These are phyloP conservation scores for Beauveria sp. DNA, from an alignment of 2,329 filamentous ascomycete species.

Conservation along the genomic window DNA sequence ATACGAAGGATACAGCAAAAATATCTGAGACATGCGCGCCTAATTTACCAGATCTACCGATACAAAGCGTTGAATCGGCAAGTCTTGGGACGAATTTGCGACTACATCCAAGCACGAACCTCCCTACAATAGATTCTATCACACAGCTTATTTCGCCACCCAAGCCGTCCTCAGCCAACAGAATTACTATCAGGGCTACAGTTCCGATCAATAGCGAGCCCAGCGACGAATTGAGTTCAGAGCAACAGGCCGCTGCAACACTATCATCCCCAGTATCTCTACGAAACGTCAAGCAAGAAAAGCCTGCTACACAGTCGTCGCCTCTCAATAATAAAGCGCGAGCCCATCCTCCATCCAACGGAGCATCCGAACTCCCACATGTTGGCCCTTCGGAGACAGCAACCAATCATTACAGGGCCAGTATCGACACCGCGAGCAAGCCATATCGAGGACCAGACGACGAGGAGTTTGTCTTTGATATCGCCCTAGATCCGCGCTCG, in stretches of 20 bases:
- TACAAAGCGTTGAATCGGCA: background rate
- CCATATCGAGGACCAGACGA: background rate
- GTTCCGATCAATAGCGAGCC: background rate
- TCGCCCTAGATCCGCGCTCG: background rate
- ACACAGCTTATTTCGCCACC: conserved; percentile 7
- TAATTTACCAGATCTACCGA: background rate
- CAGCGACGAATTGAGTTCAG: background rate
- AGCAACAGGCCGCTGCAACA: conserved; percentile 16
- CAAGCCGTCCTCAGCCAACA: background rate
- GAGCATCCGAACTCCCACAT: background rate
- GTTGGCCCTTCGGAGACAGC: background rate
- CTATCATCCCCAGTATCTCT: conserved; percentile 23
- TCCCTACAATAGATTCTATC: background rate
- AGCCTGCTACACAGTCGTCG: background rate
- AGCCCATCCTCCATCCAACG: background rate
- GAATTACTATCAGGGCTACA: background rate
- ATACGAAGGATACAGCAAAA: background rate
- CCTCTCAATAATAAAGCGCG: background rate
- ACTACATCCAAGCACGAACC: background rate
- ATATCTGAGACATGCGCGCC: background rate
- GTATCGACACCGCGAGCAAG: background rate
- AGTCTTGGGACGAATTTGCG: background rate
- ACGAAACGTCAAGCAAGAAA: conserved; percentile 5
- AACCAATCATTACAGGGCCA: background rate
- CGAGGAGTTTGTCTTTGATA: conserved; percentile 5